phyloP scores from a whole-genome alignment of 768 basidiomycete species.

The Pleurotus ostreatus region DNA sequence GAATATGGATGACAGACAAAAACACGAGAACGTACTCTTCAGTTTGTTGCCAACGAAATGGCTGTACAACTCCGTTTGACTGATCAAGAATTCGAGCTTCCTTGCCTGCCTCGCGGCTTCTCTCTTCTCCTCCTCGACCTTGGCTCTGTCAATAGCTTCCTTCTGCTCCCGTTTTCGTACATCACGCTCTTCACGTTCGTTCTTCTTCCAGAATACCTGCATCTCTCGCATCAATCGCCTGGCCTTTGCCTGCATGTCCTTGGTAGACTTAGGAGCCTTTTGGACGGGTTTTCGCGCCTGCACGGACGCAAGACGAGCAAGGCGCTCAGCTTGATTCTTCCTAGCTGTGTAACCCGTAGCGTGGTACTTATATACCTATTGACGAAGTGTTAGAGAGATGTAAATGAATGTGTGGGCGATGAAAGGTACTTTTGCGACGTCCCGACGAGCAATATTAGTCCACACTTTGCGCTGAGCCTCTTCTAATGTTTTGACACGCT shows the following conservation, averaged over 20 bases:
- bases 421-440: conserved; percentile 70
- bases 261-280: conserved; percentile 65
- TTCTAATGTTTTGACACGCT: conserved; percentile 73
- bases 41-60: conserved; percentile 99
- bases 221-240: conserved; percentile 93
- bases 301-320: conserved; percentile 69
- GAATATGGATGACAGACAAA: too few relatives aligned
- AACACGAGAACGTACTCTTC: conserved; percentile 55
- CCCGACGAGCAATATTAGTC: conserved; percentile 82
- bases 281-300: conserved; percentile 77
- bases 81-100: conserved; percentile 97
- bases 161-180: conserved; percentile 91
- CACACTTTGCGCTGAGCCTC: conserved; percentile 87
- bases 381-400: conserved; percentile 4
- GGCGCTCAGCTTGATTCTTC: conserved; percentile 67
- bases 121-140: conserved; percentile 87
- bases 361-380: conserved; percentile 78
- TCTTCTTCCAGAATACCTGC: conserved; percentile 97
- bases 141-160: conserved; percentile 84
- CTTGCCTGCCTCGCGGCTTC: conserved; percentile 92
- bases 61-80: conserved; percentile 96
- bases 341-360: conserved; percentile 61
- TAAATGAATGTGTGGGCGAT: not conserved
- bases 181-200: conserved; percentile 94
- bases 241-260: conserved; percentile 80